Evolutionary conservation across 2,329 filamentous ascomycete genomes (phyloP).

Genomic region (Xylariaceae sp.): DNA sequence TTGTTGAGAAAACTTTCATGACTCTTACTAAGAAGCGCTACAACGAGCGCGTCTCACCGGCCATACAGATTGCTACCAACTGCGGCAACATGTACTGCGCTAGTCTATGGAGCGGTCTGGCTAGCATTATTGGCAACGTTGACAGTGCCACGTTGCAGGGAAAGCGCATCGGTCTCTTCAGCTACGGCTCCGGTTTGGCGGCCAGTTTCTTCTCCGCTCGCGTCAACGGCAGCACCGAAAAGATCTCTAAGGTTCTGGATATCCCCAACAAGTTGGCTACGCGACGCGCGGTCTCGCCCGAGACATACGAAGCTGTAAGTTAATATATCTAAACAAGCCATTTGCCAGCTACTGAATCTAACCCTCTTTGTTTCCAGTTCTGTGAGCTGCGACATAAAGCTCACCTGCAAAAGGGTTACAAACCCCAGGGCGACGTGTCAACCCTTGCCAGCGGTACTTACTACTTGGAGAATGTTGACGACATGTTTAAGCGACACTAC

Average conservation of each 20-base stretch:
- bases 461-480: conserved; percentile 79
- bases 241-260: conserved; percentile 69
- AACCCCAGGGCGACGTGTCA: conserved; percentile 67
- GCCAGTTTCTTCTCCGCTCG: conserved; percentile 75
- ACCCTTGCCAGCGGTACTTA: conserved; percentile 70
- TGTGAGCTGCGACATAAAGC: conserved; percentile 81
- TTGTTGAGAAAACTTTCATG: conserved; percentile 87
- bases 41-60: conserved; percentile 73
- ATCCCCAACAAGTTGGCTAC: conserved; percentile 69
- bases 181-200: conserved; percentile 76
- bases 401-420: conserved; percentile 79
- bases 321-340: background rate
- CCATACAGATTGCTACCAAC: conserved; percentile 75
- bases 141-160: conserved; percentile 65
- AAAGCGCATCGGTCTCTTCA: conserved; percentile 77
- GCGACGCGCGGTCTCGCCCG: conserved; percentile 67
- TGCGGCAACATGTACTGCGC: conserved; percentile 71
- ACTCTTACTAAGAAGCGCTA: conserved; percentile 81
- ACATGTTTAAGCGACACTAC: conserved; percentile 85
- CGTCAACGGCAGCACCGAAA: conserved; percentile 69
- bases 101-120: conserved; percentile 77
- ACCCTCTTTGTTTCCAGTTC: conserved; percentile 57
- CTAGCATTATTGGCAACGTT: conserved; percentile 67
- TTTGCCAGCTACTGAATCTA: conserved; percentile 16
- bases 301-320: conserved; percentile 74